Evolutionary conservation across 768 basidiomycete genomes (phyloP), one percentile per base, ranked within the genome.

Genomic region (Agrocybe pediades): DNA sequence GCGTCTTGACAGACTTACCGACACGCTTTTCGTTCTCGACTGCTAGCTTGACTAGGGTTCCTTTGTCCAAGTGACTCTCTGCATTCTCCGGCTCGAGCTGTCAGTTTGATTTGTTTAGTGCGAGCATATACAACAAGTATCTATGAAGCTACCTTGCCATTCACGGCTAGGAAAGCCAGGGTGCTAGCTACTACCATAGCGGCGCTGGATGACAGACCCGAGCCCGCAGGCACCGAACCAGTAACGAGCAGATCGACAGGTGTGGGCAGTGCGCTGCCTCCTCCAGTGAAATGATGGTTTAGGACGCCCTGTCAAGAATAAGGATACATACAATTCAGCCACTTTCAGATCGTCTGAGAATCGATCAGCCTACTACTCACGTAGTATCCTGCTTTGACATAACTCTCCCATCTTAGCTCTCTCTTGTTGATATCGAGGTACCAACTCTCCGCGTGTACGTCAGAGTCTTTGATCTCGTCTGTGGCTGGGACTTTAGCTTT

Each of bases 121-220:
- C n/a, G n/a, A 59, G 58, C n/a, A 40, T 13, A 21, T 19, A 40
- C 11, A 39, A 20, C 21, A 27, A 19, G 26, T 29, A 39, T 40
- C 1, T 25, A 16, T 15, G 2, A 46, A 20, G 21, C 23, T 20
- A 78, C 80, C 64, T 91, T 86, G 48, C 82, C 82, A 56, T 95
- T 93, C 40, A 86, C 83, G 6, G 86, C 86, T 23, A 95, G 72
- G 65, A 95, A 91, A 0, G 88, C 83, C 25, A 95, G 74, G 0
- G 92, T 88, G 36, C 89, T 90, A 0, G 90, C 89, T 20, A 95
- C 91, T 27, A 94, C 91, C 84, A 96, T 88, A 0, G 94, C 94
- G 0, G 92, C 90, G 58, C 90, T 92, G 2, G 90, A 92, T 6
- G 90, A 92, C 4, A 96, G 73, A 0, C 95, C 94, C 0, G 90